These are phyloP conservation scores for Hyaloscypha bicolor DNA, from an alignment of 495 filamentous ascomycete species.

Conservation along the genomic window DNA sequence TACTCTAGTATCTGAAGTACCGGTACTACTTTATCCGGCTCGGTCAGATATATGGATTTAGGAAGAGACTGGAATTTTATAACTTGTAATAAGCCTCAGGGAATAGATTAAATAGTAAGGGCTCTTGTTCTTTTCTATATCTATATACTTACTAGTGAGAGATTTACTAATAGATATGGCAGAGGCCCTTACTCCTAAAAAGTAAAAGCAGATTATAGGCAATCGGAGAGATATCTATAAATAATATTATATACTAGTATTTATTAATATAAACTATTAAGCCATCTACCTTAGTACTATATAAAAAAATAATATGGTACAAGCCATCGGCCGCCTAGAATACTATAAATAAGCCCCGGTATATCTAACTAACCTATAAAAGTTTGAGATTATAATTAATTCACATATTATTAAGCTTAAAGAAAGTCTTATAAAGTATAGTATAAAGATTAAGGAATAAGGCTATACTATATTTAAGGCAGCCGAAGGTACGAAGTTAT, in stretches of 20 bases:
- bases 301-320: conserved; percentile 18
- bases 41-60: conserved; percentile 15
- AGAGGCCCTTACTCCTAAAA: conserved; percentile 18
- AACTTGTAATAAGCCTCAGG: conserved; percentile 17
- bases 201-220: conserved; percentile 20
- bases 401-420: conserved; percentile 1
- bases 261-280: conserved; percentile 20
- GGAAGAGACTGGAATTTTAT: conserved; percentile 19
- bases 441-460: conserved; percentile 1
- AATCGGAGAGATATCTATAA: conserved; percentile 21
- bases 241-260: conserved; percentile 22
- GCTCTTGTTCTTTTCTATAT: background rate
- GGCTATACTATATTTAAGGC: conserved; percentile 19
- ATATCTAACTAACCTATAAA: conserved; percentile 9
- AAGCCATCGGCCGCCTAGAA: conserved; percentile 14
- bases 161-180: background rate
- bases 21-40: conserved; percentile 22
- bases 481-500: background rate
- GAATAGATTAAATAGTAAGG: conserved; percentile 24
- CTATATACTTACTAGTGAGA: background rate
- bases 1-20: conserved; percentile 15
- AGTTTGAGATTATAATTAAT: conserved; percentile 7
- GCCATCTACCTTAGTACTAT: conserved; percentile 23
- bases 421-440: background rate
- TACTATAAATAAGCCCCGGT: conserved; percentile 10